These are phyloP conservation scores for Corymbia citriodora DNA, from an alignment of 441 rosid species.

Conservation along the genomic window DNA sequence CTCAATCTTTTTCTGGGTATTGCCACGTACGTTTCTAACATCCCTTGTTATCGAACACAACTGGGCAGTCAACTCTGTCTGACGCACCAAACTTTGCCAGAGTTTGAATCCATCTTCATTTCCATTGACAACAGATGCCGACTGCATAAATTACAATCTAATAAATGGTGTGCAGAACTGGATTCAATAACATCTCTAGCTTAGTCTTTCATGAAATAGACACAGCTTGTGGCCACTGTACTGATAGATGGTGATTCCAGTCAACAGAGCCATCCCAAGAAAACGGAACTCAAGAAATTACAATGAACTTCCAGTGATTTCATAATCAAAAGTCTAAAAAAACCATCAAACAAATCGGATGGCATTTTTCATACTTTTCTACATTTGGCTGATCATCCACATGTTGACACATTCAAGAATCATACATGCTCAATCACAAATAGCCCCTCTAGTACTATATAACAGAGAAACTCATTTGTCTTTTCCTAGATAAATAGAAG, in stretches of 20 bases:
- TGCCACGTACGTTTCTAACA: slow-evolving; percentile 90
- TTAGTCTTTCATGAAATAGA: neutral
- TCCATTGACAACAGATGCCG: slow-evolving; percentile 49
- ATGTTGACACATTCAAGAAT: neutral
- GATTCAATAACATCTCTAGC: neutral
- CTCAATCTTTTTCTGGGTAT: slow-evolving; percentile 93
- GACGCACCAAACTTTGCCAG: slow-evolving; percentile 94
- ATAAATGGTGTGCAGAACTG: slow-evolving; percentile 4
- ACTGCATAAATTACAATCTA: slow-evolving; percentile 31
- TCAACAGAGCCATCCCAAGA: neutral
- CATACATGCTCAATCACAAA: neutral
- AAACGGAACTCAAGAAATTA: neutral
- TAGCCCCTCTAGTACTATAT: neutral
- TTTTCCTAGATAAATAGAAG: neutral
- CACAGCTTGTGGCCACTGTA: neutral
- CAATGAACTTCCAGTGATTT: neutral
- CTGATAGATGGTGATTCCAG: neutral
- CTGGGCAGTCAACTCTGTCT: slow-evolving; percentile 94
- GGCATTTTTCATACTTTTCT: neutral
- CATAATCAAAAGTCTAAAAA: neutral
- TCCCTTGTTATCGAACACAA: slow-evolving; percentile 85
- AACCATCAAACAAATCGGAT: neutral
- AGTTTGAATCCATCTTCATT: slow-evolving; percentile 71
- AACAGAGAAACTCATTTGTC: neutral
- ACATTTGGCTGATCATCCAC: neutral